Conservation (phyloP, 768 basidiomycete genomes). For the Tubosaeta sp. region DNA sequence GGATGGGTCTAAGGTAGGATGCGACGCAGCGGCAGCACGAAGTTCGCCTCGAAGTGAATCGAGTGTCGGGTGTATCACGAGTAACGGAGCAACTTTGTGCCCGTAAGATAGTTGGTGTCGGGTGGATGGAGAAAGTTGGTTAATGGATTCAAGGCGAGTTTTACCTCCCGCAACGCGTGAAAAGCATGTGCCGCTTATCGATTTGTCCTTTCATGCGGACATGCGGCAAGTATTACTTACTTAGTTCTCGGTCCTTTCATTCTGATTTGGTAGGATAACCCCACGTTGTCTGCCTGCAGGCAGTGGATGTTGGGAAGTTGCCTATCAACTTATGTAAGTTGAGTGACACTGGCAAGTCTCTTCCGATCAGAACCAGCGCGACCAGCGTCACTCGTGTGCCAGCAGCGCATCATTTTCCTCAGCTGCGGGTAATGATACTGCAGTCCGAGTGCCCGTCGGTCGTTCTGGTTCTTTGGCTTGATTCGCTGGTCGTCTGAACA, state of each 20-base stretch:
- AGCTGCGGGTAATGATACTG: background rate
- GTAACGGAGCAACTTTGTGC: constrained; percentile 24
- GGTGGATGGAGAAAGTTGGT: constrained; percentile 16
- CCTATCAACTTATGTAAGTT: constrained; percentile 43
- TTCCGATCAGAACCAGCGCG: constrained; percentile 4
- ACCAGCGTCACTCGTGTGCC: background rate
- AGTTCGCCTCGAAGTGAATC: constrained; percentile 53
- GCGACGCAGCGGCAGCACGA: constrained; percentile 28
- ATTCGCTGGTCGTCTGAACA: background rate
- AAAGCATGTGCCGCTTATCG: constrained; percentile 54
- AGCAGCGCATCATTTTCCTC: background rate
- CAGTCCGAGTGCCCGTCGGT: background rate
- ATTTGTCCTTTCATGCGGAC: constrained; percentile 35
- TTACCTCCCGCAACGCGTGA: constrained; percentile 42
- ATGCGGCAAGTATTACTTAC: constrained; percentile 30
- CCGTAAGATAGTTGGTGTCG: constrained; percentile 25
- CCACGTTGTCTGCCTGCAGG: constrained; percentile 81
- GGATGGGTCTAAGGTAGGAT: constrained; percentile 22
- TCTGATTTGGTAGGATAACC: constrained; percentile 50
- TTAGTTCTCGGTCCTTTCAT: constrained; percentile 31
- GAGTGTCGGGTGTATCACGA: constrained; percentile 35
- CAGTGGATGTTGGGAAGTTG: constrained; percentile 39
- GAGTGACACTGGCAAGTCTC: constrained; percentile 4
- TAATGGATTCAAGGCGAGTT: constrained; percentile 33
- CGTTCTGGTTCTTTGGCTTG: background rate